Base-by-base conservation (phyloP, 2,329 filamentous ascomycete species). In the Phialophora macrospora region DNA sequence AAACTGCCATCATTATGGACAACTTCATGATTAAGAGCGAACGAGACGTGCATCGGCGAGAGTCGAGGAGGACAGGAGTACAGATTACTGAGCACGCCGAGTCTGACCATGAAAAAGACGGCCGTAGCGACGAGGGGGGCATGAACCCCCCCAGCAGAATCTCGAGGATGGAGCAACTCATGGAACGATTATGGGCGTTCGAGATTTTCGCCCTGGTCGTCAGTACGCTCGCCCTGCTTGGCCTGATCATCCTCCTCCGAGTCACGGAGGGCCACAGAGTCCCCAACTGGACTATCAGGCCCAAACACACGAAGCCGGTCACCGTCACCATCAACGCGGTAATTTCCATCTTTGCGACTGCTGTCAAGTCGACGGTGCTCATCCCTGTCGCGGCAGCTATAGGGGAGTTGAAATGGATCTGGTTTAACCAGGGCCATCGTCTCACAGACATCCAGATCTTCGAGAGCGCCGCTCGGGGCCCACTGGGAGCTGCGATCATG, bases 381-480 rank as follows among this genome's bases (percentile, higher is more conserved):
- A 52, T 73, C 14, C 62, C 69, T 1, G 62, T 75, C 5, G 71
- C 74, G 1, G 67, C 72, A n/a, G 74, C 73, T 59, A 66, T 76
- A 17, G 67, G 74, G 46, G 73, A 76, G 59, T 65, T 77, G 4
- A 76, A 77, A 60, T 77, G 73, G 74, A 70, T 71, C 12, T 70
- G 66, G 30, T 66, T 67, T 8, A 54, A 62, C 49, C 41, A 54
- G 9, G 64, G 68, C 4, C 52, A 60, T 1, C 66, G 69, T 17
- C 66, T 76, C 2, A 65, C 68, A 1, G 54, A 75, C 12, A 56
- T 75, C 14, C 69, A 75, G 51, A 55, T 70, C 1, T 67, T 74
- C 11, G 75, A 76, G 14, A 62, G 72, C 48, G 75, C 73, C 7
- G 75, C 72, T 24, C 60, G 73, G 32, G 74, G 75, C 3, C 70